Conservation (phyloP, 2,329 filamentous ascomycete genomes). For the Neonectria punicea region DNA sequence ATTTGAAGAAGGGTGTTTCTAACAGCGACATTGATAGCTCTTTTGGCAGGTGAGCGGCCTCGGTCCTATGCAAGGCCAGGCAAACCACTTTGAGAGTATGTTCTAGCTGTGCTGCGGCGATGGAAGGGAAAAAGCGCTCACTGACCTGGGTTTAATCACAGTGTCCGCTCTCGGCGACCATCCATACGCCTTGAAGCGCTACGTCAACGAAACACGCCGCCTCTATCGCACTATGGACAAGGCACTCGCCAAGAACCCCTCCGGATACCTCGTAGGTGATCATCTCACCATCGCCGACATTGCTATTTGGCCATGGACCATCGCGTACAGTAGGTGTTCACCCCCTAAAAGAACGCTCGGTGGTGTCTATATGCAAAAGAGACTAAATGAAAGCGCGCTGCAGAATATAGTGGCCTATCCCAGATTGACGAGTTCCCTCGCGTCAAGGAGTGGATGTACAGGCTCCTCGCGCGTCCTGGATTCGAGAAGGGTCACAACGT, state of each 20-base stretch:
- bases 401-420: constrained; percentile 40
- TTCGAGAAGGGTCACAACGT: constrained; percentile 82
- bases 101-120: neutral
- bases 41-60: constrained; percentile 83
- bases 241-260: constrained; percentile 68
- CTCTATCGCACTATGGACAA: constrained; percentile 82
- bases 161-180: constrained; percentile 63
- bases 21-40: constrained; percentile 50
- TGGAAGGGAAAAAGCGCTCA: neutral
- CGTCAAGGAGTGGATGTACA: constrained; percentile 80
- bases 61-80: constrained; percentile 83
- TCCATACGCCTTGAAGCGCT: constrained; percentile 86
- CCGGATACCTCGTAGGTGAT: constrained; percentile 73
- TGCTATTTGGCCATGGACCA: constrained; percentile 82
- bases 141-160: neutral
- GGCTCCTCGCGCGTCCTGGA: constrained; percentile 73
- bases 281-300: constrained; percentile 82
- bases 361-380: neutral
- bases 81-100: constrained; percentile 81
- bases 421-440: constrained; percentile 80
- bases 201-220: constrained; percentile 82
- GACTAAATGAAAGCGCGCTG: constrained; percentile 47
- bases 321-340: constrained; percentile 54
- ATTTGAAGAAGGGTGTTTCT: neutral
- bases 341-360: neutral